Conservation (phyloP, 176 grass and related monocot species). For the Zoysia japonica region DNA sequence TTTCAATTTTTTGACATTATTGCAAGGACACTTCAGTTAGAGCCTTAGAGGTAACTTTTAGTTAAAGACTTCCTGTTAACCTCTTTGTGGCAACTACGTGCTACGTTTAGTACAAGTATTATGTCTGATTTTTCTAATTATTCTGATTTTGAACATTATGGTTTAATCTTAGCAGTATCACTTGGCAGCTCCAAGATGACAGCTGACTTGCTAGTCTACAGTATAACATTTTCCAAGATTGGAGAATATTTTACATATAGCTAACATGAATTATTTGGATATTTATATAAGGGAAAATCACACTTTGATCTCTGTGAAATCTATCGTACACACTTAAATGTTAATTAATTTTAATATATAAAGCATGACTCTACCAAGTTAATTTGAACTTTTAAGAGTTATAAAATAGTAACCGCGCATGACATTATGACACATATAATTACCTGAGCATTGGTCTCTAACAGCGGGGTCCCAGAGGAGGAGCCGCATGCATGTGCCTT, state of each 20-base stretch:
- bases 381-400: neutral
- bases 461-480: conserved; percentile 41
- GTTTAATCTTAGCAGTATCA: neutral
- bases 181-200: neutral
- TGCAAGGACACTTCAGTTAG: neutral
- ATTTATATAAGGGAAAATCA: neutral
- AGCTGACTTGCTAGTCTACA: neutral
- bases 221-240: neutral
- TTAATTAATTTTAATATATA: neutral
- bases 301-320: neutral
- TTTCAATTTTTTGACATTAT: conserved; percentile 16
- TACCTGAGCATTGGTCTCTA: conserved; percentile 71
- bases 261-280: neutral
- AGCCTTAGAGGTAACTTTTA: neutral
- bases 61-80: neutral
- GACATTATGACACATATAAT: no score
- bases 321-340: neutral
- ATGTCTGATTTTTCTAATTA: neutral
- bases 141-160: neutral
- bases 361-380: neutral
- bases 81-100: neutral
- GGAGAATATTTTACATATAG: neutral
- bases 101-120: no score
- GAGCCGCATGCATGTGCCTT: conserved; percentile 66
- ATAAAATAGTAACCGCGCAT: neutral